These are phyloP conservation scores for Ophiocordyceps camponoti-rufipedis DNA, from an alignment of 2,329 filamentous ascomycete species.

Conservation along the genomic window DNA sequence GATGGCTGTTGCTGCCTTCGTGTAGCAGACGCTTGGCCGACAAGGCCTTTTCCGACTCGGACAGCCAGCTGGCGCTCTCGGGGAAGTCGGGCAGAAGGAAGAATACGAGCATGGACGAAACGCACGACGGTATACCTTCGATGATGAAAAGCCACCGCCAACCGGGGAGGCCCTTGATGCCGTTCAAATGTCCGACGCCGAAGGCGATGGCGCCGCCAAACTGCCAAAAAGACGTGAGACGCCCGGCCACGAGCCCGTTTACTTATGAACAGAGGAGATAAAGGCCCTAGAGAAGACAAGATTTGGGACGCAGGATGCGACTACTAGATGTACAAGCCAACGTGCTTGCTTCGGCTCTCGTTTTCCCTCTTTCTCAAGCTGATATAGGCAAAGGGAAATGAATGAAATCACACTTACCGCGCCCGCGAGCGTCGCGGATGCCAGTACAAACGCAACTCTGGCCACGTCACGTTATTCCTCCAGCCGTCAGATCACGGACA, in stretches of 20 bases:
- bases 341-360: no score
- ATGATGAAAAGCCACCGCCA: constrained; percentile 53
- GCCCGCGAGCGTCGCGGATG: constrained; percentile 45
- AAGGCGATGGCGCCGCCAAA: constrained; percentile 59
- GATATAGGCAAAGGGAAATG: neutral
- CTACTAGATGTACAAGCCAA: neutral
- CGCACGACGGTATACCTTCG: constrained; percentile 45
- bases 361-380: no score
- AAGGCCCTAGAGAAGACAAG: neutral
- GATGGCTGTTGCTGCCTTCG: constrained; percentile 34
- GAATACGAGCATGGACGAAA: constrained; percentile 43
- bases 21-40: constrained; percentile 22
- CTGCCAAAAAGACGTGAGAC: constrained; percentile 3
- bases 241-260: neutral
- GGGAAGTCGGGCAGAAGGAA: constrained; percentile 54
- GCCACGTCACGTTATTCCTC: neutral
- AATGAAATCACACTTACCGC: constrained; percentile 19
- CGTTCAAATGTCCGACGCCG: constrained; percentile 54
- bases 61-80: constrained; percentile 44
- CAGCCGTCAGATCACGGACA: neutral
- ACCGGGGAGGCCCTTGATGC: constrained; percentile 37
- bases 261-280: no score
- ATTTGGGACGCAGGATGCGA: neutral
- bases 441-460: constrained; percentile 51
- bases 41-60: constrained; percentile 38